Base-by-base conservation (phyloP, 176 grass and related monocot species). In the Aegilops speltoides region DNA sequence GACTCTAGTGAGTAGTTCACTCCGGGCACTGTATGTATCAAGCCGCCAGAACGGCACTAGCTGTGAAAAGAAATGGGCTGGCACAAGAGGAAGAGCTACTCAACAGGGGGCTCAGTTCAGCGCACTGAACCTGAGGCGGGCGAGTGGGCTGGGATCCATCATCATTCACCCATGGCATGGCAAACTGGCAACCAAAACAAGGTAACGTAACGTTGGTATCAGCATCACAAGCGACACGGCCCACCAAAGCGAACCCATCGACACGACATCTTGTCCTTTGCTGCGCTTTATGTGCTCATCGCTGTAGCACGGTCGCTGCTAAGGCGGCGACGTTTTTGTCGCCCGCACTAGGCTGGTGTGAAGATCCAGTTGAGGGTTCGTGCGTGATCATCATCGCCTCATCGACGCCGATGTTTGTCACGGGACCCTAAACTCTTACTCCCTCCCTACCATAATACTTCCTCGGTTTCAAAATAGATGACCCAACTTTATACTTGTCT, bases 251-350 rank as follows among this genome's bases (percentile, higher is more conserved):
- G 38, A 45, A 45, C 3, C 50, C 24, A 25, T 69, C 40, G 3
- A 68, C 20, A 29, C 24, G 3, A 68, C 26, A 34, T 4, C 60
- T 14, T 65, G 56, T 54, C 82, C 56, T 73, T 89, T 64, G 68
- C 65, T 1, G 19, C 17, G 68, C 69, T 76, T 54, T 46, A 80
- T 76, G 77, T 79, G 82, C 82, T 74, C 87, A 65, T 89, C 9
- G 10, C 31, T 22, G 38, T 78, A 80, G 15, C 23, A 10, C 82
- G 17, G 23, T 9, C 11, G 14, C 66, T 52, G 26, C 50, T 15
- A 37, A 45, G 68, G 43, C 57, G 24, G 60, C 68, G 77, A 89
- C 60, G 45, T 67, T 68, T 81, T 66, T 81, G 59, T 81, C 73
- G 13, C 38, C 8, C 6, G 23, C 25, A 24, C 0, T 25, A 32